phyloP scores from a whole-genome alignment of 352 stramenopile genomes.

The Phytophthora europaea region DNA sequence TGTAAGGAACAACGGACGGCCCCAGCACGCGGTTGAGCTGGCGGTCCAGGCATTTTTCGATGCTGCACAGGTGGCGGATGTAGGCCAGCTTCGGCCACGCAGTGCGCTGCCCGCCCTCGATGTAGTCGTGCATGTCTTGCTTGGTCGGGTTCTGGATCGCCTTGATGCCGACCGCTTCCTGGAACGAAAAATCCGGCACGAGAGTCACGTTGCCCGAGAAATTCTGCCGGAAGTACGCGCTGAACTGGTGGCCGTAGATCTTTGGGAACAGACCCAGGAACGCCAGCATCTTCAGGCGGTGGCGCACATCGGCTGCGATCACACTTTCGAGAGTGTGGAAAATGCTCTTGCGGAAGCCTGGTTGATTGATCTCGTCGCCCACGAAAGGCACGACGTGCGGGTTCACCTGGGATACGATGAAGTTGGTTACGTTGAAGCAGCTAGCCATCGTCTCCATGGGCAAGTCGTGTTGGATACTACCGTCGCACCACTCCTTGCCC shows the following conservation, averaged over 20 bases:
- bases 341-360: slow-evolving; percentile 70
- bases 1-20: slow-evolving; percentile 28
- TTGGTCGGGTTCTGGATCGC: slow-evolving; percentile 87
- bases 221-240: slow-evolving; percentile 91
- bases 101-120: slow-evolving; percentile 88
- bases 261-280: slow-evolving; percentile 90
- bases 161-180: slow-evolving; percentile 85
- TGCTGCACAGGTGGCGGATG: slow-evolving; percentile 94
- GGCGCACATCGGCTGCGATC: slow-evolving; percentile 75
- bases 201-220: slow-evolving; percentile 98
- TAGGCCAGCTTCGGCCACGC: slow-evolving; percentile 94
- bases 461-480: slow-evolving; percentile 93
- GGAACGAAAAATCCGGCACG: slow-evolving; percentile 90
- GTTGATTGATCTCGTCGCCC: slow-evolving; percentile 89
- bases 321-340: slow-evolving; percentile 89
- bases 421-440: slow-evolving; percentile 95
- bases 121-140: slow-evolving; percentile 79
- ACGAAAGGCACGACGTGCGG: slow-evolving; percentile 94
- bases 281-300: slow-evolving; percentile 78
- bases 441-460: slow-evolving; percentile 95
- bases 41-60: slow-evolving; percentile 84
- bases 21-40: slow-evolving; percentile 44
- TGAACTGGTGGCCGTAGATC: slow-evolving; percentile 86
- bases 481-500: slow-evolving; percentile 95
- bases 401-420: slow-evolving; percentile 93